Evolutionary conservation across 306 rosid species (phyloP), one percentile per base, ranked within the genome.

Genomic region (Trifolium fragiferum): DNA sequence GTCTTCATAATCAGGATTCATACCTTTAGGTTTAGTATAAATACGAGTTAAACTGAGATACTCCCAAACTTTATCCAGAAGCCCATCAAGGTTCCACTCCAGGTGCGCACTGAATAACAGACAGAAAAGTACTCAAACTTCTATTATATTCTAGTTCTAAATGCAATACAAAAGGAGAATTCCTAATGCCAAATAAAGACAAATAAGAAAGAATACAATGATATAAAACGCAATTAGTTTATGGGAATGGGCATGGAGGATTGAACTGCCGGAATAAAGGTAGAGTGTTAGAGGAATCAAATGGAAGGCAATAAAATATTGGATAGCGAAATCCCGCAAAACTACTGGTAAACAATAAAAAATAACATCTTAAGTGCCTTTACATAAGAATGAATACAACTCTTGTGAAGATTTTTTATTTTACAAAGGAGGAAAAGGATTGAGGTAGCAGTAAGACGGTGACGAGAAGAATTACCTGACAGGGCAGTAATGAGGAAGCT

Each of bases 1-100:
- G 68, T 94, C 99, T 86, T 94, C 99, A 65, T 94, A 94, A 78
- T 94, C 99, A 41, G 97, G 99, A 87, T 94, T 94, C 96, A 94
- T 87, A 78, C 99, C 99, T 80, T 90, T 94, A 33, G 99, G 99
- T 81, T 94, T 94, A 10, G 99, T 94, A 84, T 89, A 92, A 75
- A 94, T 89, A 27, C 99, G 97, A 72, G 99, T 94, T 82, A 94
- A 89, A 78, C 33, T 58, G 50, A 94, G 95, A 83, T 94, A 94
- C 69, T 94, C 97, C 96, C 99, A 94, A 57, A 94, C 82, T 84
- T 86, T 94, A 13, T 94, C 99, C 86, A 94, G 86, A 81, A 94
- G 85, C 78, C 97, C 97, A 75, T 94, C 99, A 81, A 92, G 97
- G 78, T 94, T 94, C 99, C 99, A 94, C 82, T 94, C 99, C 83